Percentiles rank a stretch among this genome's conserved stretches.
Conservation (phyloP, 1,284 basidiomycete species). For the Spongiforma sp. region DNA sequence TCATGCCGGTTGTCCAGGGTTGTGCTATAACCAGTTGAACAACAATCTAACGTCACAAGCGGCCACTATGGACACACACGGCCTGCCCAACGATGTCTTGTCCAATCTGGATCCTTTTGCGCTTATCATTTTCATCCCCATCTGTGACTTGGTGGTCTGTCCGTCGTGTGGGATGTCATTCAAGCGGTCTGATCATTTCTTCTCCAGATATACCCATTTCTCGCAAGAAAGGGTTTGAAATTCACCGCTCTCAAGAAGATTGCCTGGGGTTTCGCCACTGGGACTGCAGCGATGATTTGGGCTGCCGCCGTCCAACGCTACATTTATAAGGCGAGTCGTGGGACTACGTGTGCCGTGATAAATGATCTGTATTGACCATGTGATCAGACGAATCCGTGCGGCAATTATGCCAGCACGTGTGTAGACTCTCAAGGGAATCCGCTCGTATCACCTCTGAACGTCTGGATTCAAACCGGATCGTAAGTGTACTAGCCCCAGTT, state of each 20-base stretch:
- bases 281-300: slow-evolving; percentile 62
- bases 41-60: slow-evolving; percentile 84
- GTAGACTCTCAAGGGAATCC: slow-evolving; percentile 46
- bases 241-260: slow-evolving; percentile 81
- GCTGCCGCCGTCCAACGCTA: slow-evolving; percentile 76
- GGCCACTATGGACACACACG: slow-evolving; percentile 73
- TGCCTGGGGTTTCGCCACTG: slow-evolving; percentile 73
- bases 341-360: no score
- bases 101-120: slow-evolving; percentile 83
- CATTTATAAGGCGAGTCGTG: slow-evolving; percentile 64
- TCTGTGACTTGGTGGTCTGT: slow-evolving; percentile 61
- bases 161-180: not conserved
- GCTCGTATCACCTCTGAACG: slow-evolving; percentile 64
- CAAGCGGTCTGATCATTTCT: not conserved
- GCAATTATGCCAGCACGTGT: slow-evolving; percentile 59
- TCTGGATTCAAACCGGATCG: slow-evolving; percentile 78
- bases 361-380: slow-evolving; percentile 13
- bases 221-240: slow-evolving; percentile 67
- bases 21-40: slow-evolving; percentile 76
- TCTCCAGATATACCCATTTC: slow-evolving; percentile 69
- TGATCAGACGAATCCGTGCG: slow-evolving; percentile 64
- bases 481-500: slow-evolving; percentile 24
- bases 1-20: slow-evolving; percentile 53
- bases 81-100: slow-evolving; percentile 82
- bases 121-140: slow-evolving; percentile 76